Conservation (phyloP, 1,284 basidiomycete species). For the Ceratobasidium papillatum region DNA sequence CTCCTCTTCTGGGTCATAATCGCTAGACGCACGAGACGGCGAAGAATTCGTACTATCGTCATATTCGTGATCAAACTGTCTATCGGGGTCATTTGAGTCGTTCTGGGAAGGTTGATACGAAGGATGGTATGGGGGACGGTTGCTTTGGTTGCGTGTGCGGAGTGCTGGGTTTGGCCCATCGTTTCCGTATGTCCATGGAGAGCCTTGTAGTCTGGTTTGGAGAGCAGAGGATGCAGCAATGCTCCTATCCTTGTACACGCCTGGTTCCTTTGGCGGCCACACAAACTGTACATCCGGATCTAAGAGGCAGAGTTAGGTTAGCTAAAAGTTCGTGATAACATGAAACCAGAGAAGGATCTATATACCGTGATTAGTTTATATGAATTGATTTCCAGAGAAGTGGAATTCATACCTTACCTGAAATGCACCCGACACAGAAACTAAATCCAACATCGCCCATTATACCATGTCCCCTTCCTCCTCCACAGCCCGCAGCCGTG, state of each 20-base stretch:
- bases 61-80: constrained; percentile 33
- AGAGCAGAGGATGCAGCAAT: constrained; percentile 41
- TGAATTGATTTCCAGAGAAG: constrained; percentile 1
- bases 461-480: constrained; percentile 41
- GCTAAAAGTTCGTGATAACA: background rate
- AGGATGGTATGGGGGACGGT: constrained; percentile 71
- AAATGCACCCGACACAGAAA: constrained; percentile 37
- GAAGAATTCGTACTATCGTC: constrained; percentile 42
- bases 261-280: constrained; percentile 61
- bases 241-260: constrained; percentile 46
- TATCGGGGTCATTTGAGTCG: constrained; percentile 25
- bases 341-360: constrained; percentile 19
- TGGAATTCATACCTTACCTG: constrained; percentile 25
- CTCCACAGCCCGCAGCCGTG: constrained; percentile 17
- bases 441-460: constrained; percentile 20
- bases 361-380: constrained; percentile 29
- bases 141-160: constrained; percentile 50
- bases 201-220: constrained; percentile 44
- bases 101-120: constrained; percentile 58
- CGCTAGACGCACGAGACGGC: constrained; percentile 42
- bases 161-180: constrained; percentile 51
- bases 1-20: constrained; percentile 47
- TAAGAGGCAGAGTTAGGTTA: constrained; percentile 45
- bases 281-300: constrained; percentile 54
- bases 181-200: constrained; percentile 58